Base-by-base conservation (phyloP, 2,329 filamentous ascomycete species). In the Bertia moriformis region DNA sequence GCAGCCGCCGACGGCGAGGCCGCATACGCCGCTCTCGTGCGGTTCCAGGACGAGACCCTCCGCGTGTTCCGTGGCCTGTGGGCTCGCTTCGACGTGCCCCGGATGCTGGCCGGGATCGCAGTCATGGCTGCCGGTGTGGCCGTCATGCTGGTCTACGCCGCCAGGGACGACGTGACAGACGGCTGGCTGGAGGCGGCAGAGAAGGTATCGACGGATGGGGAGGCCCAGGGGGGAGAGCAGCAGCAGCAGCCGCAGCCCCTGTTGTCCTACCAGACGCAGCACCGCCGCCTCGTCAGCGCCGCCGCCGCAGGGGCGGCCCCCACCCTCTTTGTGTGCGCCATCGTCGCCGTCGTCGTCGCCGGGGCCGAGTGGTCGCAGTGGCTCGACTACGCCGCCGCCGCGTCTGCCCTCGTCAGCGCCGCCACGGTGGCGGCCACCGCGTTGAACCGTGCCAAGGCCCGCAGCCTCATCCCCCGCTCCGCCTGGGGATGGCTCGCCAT, bases 401-500 rank as follows among this genome's bases (percentile, higher is more conserved):
- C 53, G 18, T 60, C 62, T 1, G 63, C 66, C 5, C 49, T 73
- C 13, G 57, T 60, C 3, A 72, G 69, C 40, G 60, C 59, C 19
- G 39, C 53, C 1, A 53, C 56, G 3, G 66, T 61, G 35, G 52
- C 56, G 38, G 53, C 58, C 14, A 61, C 58, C 38, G 59, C 71
- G 4, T 55, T 66, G 17, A 58, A 60, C 7, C 42, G 53, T 27
- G 61, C 64, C 22, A 67, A 64, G 49, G 60, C 57, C 10, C 41
- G 55, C 22, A 69, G 69, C 43, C 53, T 84, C 22, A 48, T 86
- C 5, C 88, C 87, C 0, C 72, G 60, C 14, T 82, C 74, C 0
- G 62, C 87, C 40, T 98, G 89, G 88, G 82, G 86, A n/a, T 89
- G 84, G 78, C 65, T 93, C 42, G 79, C 85, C 4, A 65, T 85